phyloP scores from a whole-genome alignment of 768 basidiomycete genomes.

The Galerina sulciceps region DNA sequence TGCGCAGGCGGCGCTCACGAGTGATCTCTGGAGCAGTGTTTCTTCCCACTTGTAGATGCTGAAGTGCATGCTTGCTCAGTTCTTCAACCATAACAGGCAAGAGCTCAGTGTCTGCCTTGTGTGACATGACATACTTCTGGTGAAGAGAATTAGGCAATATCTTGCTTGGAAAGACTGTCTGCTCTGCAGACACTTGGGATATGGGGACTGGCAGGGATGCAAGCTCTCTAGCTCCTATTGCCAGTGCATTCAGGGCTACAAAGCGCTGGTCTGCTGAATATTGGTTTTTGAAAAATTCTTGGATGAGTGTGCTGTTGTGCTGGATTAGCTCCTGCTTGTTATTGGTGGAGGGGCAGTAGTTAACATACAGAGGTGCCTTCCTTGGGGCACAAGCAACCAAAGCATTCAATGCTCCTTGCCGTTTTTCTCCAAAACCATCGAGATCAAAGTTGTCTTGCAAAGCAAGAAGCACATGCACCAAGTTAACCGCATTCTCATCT shows the following conservation, averaged over 20 bases:
- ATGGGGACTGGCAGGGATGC: slow-evolving; percentile 49
- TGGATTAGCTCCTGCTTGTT: neutral
- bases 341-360: neutral
- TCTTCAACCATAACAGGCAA: slow-evolving; percentile 65
- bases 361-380: slow-evolving; percentile 72
- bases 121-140: slow-evolving; percentile 57
- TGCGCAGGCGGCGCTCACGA: slow-evolving; percentile 75
- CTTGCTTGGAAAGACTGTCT: slow-evolving; percentile 79
- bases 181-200: slow-evolving; percentile 30
- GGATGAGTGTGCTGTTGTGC: slow-evolving; percentile 69
- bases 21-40: slow-evolving; percentile 63
- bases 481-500: slow-evolving; percentile 92
- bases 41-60: slow-evolving; percentile 57
- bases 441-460: slow-evolving; percentile 88
- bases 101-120: slow-evolving; percentile 39
- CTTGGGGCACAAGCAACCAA: slow-evolving; percentile 80
- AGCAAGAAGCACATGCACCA: slow-evolving; percentile 72
- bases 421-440: slow-evolving; percentile 72
- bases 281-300: slow-evolving; percentile 93
- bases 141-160: slow-evolving; percentile 75
- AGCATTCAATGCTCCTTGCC: slow-evolving; percentile 79
- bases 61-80: slow-evolving; percentile 66
- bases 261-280: slow-evolving; percentile 89
- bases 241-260: slow-evolving; percentile 84
- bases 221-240: slow-evolving; percentile 84